Base-by-base conservation (phyloP, 257 asterid species). In the Nicotiana obtusifolia region DNA sequence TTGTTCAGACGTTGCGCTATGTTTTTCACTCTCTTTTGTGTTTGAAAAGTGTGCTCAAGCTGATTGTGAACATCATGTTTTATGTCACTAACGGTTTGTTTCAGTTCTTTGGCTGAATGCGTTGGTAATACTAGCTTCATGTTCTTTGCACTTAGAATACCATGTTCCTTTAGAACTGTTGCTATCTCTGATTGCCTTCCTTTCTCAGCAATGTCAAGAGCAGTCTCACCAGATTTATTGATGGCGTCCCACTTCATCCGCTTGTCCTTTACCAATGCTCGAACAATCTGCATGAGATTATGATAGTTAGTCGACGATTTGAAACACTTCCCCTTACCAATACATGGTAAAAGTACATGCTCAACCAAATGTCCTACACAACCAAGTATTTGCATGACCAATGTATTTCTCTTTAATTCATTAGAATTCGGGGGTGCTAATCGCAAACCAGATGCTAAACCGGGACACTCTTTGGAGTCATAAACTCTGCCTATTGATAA, bases 1-100 rank as follows among this genome's bases (percentile, higher is more conserved):
- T 93, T 93, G 60, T 88, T 88, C 85, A 92, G 93, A 22, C 97
- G 83, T 24, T 90, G 90, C 77, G 88, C 90, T 4, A 92, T 93
- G 14, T 91, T 90, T 0, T 88, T 90, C 60, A 93, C 92, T 17
- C 85, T 80, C 61, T 83, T 83, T 33, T 91, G 82, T 0, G 97
- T 93, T 71, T 91, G 92, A 65, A 87, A 90, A 1, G 94, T 88
- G 90, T 93, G 93, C 64, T 88, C 90, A 2, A 93, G 89, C 86
- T 92, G 97, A 82, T 90, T 81, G 24, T 90, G 92, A 22, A 92
- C 97, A 71, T 91, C 95, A 52, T 93, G 95, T 75, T 91, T 93
- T 83, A 93, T 90, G 85, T 93, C 97, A 35, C 94, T 90, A 26
- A 92, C 95, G 0, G 93, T 91, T 41, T 92, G 95, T 78, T 93